These are phyloP conservation scores for Bretziella fagacearum DNA, from an alignment of 2,329 filamentous ascomycete genomes.

Conservation along the genomic window DNA sequence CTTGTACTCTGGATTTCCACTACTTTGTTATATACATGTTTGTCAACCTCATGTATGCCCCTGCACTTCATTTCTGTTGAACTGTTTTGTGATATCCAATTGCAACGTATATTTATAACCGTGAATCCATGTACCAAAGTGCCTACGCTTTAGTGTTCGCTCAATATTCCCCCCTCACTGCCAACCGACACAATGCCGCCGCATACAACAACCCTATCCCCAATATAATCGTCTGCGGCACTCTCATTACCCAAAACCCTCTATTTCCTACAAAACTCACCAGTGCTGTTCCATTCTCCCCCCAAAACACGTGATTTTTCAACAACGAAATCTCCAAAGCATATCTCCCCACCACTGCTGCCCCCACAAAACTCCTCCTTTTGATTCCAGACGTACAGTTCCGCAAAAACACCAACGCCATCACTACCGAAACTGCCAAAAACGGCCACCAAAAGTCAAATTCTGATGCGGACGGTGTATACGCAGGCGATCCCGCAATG, in stretches of 20 bases:
- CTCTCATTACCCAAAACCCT: not conserved
- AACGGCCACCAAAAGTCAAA: conserved; percentile 37
- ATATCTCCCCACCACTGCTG: conserved; percentile 28
- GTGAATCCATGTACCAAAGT: not conserved
- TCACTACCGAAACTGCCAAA: conserved; percentile 33
- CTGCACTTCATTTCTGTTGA: not conserved
- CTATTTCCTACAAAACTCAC: conserved; percentile 4
- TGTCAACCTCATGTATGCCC: not conserved
- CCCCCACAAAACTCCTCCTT: not conserved
- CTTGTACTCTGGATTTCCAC: too few relatives aligned
- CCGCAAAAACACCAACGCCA: conserved; percentile 27
- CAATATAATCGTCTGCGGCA: not conserved
- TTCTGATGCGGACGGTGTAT: conserved; percentile 19
- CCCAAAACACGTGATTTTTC: conserved; percentile 45
- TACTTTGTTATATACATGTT: not conserved
- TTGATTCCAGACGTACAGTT: not conserved
- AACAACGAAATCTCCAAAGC: conserved; percentile 44
- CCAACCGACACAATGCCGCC: not conserved
- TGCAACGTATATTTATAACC: not conserved
- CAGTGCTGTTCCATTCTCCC: conserved; percentile 17
- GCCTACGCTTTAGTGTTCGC: not conserved
- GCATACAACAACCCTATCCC: conserved; percentile 2
- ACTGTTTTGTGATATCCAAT: too few relatives aligned
- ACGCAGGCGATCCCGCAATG: conserved; percentile 21
- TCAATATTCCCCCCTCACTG: not conserved